These are phyloP conservation scores for Ganoderma resinaceum DNA, from an alignment of 1,284 basidiomycete genomes.

Conservation along the genomic window DNA sequence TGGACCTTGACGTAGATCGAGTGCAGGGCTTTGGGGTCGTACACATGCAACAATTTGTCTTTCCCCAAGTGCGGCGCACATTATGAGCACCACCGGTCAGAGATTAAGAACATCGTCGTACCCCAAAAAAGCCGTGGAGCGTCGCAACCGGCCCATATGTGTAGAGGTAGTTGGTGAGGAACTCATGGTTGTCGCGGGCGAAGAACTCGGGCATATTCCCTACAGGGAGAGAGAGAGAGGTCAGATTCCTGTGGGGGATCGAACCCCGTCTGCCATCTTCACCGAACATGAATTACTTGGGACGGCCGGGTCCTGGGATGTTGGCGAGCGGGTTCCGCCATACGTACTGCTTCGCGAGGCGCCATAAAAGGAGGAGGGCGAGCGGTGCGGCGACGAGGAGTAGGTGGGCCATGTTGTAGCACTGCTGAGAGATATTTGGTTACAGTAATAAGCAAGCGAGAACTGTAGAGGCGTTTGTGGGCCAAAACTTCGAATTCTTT, in stretches of 20 bases:
- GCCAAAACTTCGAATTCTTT: too few relatives aligned
- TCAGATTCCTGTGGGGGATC: neutral
- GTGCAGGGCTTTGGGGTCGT: constrained; percentile 9
- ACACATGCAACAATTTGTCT: constrained; percentile 3
- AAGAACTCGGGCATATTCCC: constrained; percentile 13
- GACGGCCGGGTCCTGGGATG: constrained; percentile 12
- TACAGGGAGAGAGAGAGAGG: neutral
- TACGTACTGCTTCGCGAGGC: constrained; percentile 9
- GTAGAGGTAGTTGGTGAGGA: neutral
- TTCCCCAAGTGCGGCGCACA: neutral
- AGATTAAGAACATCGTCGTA: neutral
- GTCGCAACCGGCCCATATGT: constrained; percentile 6
- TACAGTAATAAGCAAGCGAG: too few relatives aligned
- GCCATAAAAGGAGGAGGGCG: constrained; percentile 3
- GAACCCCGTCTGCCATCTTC: neutral
- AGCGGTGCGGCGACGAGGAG: neutral
- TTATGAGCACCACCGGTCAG: too few relatives aligned
- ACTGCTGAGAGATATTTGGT: neutral
- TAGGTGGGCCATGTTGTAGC: neutral
- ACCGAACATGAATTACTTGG: constrained; percentile 7
- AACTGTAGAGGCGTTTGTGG: too few relatives aligned
- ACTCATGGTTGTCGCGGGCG: neutral
- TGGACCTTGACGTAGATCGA: constrained; percentile 14
- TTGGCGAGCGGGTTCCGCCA: constrained; percentile 10
- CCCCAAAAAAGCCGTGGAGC: constrained; percentile 8